These are phyloP conservation scores for Exsudoporus floridanus DNA, from an alignment of 1,284 basidiomycete genomes.

Conservation along the genomic window DNA sequence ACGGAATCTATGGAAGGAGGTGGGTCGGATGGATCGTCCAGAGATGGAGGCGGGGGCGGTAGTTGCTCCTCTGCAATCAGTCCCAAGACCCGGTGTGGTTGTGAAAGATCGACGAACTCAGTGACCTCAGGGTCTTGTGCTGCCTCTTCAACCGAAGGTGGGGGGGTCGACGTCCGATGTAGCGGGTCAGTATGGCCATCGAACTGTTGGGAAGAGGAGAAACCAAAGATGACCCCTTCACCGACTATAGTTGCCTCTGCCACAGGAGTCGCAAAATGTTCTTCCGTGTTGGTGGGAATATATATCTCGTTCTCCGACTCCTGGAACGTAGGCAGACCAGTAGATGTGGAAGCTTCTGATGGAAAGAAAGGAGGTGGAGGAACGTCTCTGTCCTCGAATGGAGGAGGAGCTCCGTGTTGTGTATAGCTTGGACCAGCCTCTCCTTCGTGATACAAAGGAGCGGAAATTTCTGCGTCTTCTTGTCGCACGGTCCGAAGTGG, in stretches of 20 bases:
- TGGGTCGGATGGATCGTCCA: slow-evolving; percentile 82
- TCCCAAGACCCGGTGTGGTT: slow-evolving; percentile 56
- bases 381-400: slow-evolving; percentile 75
- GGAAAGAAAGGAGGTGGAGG: slow-evolving; percentile 73
- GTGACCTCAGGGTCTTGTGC: slow-evolving; percentile 65
- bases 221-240: slow-evolving; percentile 74
- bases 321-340: slow-evolving; percentile 67
- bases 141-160: slow-evolving; percentile 71
- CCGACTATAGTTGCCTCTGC: slow-evolving; percentile 50
- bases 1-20: slow-evolving; percentile 81
- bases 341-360: slow-evolving; percentile 60
- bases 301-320: slow-evolving; percentile 74
- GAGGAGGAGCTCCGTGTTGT: slow-evolving; percentile 64
- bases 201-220: slow-evolving; percentile 65
- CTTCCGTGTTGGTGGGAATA: slow-evolving; percentile 50
- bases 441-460: slow-evolving; percentile 62
- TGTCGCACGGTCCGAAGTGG: slow-evolving; percentile 65
- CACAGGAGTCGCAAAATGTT: slow-evolving; percentile 38
- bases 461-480: slow-evolving; percentile 60
- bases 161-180: slow-evolving; percentile 58
- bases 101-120: slow-evolving; percentile 56
- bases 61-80: slow-evolving; percentile 53
- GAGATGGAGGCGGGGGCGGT: slow-evolving; percentile 75
- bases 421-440: slow-evolving; percentile 72
- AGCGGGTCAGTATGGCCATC: slow-evolving; percentile 72